Conservation (phyloP, 2,329 filamentous ascomycete genomes). For the Calonectria pauciramosa region DNA sequence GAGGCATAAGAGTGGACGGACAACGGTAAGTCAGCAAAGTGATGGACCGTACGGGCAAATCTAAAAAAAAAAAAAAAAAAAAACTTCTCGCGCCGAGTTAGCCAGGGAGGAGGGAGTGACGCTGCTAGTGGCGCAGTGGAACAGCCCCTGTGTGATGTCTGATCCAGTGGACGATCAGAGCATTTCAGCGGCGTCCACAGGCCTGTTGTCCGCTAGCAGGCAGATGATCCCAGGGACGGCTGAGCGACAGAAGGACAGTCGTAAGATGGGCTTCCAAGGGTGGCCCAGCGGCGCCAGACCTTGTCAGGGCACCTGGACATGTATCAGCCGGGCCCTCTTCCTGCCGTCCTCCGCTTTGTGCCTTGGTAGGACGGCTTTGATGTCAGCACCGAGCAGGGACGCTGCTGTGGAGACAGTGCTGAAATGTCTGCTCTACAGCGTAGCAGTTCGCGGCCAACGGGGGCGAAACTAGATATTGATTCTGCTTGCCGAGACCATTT, state of each 20-base stretch:
- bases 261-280: conserved; percentile 32
- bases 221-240: conserved; percentile 35
- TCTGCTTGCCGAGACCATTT: conserved; percentile 15
- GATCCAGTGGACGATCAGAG: conserved; percentile 43
- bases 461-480: conserved; percentile 24
- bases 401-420: conserved; percentile 34
- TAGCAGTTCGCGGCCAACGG: conserved; percentile 27
- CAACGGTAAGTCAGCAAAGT: conserved; percentile 9
- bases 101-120: conserved; percentile 23
- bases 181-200: conserved; percentile 33
- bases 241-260: conserved; percentile 29
- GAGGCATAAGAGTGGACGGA: conserved; percentile 10
- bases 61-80: conserved; percentile 5
- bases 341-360: conserved; percentile 28
- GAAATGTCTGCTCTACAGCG: conserved; percentile 25
- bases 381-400: conserved; percentile 38
- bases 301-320: conserved; percentile 18
- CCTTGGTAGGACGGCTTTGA: conserved; percentile 17
- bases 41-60: neutral
- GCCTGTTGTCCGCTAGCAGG: conserved; percentile 30
- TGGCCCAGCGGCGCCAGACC: conserved; percentile 26
- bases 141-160: conserved; percentile 40
- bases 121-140: conserved; percentile 40
- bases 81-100: conserved; percentile 24
- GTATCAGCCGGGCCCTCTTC: conserved; percentile 22